phyloP scores from a whole-genome alignment of 2,329 filamentous ascomycete genomes.

The Colletotrichum navitas region DNA sequence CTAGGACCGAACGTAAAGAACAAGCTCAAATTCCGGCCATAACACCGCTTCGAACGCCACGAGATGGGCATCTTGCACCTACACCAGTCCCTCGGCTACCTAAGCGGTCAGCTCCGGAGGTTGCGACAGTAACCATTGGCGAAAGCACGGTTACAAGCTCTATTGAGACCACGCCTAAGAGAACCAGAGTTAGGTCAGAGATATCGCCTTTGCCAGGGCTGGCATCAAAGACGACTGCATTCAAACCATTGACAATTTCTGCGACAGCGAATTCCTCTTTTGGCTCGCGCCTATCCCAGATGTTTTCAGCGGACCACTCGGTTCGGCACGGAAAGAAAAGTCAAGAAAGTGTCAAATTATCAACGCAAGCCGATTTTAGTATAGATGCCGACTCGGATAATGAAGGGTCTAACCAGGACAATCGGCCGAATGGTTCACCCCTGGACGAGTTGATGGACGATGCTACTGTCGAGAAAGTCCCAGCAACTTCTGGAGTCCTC shows the following conservation, averaged over 20 bases:
- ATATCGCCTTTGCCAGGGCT: background rate
- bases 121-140: constrained; percentile 82
- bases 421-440: background rate
- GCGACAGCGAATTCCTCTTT: constrained; percentile 52
- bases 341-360: background rate
- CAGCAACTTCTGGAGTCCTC: background rate
- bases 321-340: background rate
- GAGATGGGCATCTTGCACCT: background rate
- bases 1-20: constrained; percentile 9
- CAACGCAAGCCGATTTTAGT: background rate
- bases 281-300: constrained; percentile 58
- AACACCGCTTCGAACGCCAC: constrained; percentile 20
- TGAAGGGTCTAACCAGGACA: background rate
- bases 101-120: constrained; percentile 69
- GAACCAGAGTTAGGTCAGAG: background rate
- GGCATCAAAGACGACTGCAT: background rate
- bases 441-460: background rate
- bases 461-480: background rate
- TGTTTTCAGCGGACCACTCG: constrained; percentile 55
- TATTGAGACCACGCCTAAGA: constrained; percentile 69
- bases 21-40: constrained; percentile 44
- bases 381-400: background rate
- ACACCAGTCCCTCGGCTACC: constrained; percentile 47
- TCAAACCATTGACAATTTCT: background rate
- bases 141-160: constrained; percentile 74